phyloP scores from a whole-genome alignment of 306 rosid genomes.

The Quercus ilex region DNA sequence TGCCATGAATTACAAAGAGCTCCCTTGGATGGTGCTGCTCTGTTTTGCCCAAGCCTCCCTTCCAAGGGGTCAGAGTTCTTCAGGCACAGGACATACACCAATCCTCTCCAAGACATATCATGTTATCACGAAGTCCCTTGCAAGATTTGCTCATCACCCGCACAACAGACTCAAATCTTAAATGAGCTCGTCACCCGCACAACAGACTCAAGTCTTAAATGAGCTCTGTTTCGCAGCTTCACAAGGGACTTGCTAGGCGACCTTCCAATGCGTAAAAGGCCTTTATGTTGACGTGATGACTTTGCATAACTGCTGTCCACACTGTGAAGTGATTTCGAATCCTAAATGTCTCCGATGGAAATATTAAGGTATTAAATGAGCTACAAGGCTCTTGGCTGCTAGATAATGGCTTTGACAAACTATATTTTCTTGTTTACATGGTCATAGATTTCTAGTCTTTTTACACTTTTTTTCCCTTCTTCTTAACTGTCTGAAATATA shows the following conservation, averaged over 20 bases:
- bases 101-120: conserved; percentile 20
- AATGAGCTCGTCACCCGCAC: neutral
- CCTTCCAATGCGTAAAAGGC: conserved; percentile 11
- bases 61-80: conserved; percentile 22
- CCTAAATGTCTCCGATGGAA: too few relatives aligned
- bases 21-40: conserved; percentile 7
- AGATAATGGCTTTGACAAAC: too few relatives aligned
- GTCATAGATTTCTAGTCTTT: too few relatives aligned
- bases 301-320: conserved; percentile 15
- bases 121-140: conserved; percentile 8
- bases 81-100: conserved; percentile 20
- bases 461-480: too few relatives aligned
- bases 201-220: neutral
- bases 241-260: neutral
- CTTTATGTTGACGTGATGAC: neutral
- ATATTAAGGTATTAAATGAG: too few relatives aligned
- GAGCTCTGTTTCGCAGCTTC: conserved; percentile 7
- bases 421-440: too few relatives aligned
- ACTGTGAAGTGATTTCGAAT: too few relatives aligned
- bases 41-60: conserved; percentile 25
- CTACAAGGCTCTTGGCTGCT: too few relatives aligned
- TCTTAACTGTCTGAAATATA: too few relatives aligned
- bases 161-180: neutral
- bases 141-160: neutral
- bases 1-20: conserved; percentile 14